Evolutionary conservation across 2,329 filamentous ascomycete species (phyloP).

Genomic region (Ascochyta clinopodiicola): DNA sequence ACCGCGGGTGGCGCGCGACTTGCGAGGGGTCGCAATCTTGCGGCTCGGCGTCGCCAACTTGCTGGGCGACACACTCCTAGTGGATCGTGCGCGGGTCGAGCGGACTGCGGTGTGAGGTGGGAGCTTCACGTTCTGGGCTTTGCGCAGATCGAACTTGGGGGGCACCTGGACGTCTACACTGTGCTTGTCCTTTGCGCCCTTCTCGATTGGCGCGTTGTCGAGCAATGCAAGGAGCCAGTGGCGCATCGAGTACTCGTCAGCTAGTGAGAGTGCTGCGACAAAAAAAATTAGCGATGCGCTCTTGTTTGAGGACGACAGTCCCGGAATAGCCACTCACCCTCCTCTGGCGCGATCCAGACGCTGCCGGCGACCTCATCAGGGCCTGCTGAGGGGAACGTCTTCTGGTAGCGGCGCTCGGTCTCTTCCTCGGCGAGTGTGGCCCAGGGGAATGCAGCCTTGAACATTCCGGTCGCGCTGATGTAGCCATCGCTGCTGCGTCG

Average conservation of each 20-base stretch:
- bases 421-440: constrained; percentile 76
- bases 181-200: constrained; percentile 69
- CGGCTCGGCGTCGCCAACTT: constrained; percentile 55
- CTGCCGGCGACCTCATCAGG: constrained; percentile 94
- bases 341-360: constrained; percentile 87
- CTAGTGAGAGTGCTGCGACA: constrained; percentile 75
- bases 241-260: constrained; percentile 83
- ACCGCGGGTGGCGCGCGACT: constrained; percentile 57
- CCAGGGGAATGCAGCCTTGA: constrained; percentile 87
- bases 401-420: constrained; percentile 81
- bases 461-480: constrained; percentile 88
- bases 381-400: constrained; percentile 80
- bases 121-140: constrained; percentile 41
- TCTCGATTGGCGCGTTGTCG: constrained; percentile 80
- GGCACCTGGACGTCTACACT: constrained; percentile 78
- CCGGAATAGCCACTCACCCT: constrained; percentile 56
- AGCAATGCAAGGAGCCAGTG: constrained; percentile 93
- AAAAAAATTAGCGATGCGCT: constrained; percentile 27
- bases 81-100: constrained; percentile 58
- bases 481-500: constrained; percentile 84
- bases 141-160: constrained; percentile 73
- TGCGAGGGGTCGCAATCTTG: constrained; percentile 61
- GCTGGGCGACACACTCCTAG: constrained; percentile 66
- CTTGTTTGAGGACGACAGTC: background rate
- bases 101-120: constrained; percentile 42